Percentiles rank a stretch among this genome's conserved stretches.
Evolutionary conservation across 345 rosid species (phyloP).

Genomic region (Litchi chinensis): DNA sequence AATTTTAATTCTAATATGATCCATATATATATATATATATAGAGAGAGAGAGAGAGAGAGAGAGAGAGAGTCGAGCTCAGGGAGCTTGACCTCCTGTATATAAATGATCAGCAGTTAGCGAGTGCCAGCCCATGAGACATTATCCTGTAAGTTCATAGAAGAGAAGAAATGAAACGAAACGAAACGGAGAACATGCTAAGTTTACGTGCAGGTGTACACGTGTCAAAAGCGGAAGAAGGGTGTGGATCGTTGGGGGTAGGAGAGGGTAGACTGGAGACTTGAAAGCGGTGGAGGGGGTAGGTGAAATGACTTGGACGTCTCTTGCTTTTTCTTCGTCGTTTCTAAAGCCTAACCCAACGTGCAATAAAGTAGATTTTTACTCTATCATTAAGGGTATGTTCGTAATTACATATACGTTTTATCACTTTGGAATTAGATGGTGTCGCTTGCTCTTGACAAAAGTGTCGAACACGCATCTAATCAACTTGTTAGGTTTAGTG

Average conservation of each 20-base stretch:
- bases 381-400: neutral
- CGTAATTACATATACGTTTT: neutral
- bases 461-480: neutral
- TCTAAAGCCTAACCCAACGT: too few relatives aligned
- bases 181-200: neutral
- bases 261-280: neutral
- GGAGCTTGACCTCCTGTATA: too few relatives aligned
- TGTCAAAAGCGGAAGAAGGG: neutral
- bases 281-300: constrained; percentile 11
- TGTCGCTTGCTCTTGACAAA: neutral
- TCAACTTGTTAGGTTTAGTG: neutral
- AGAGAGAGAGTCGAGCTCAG: too few relatives aligned
- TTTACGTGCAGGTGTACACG: neutral
- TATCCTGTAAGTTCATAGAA: too few relatives aligned
- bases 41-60: too few relatives aligned
- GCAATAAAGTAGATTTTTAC: too few relatives aligned
- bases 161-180: too few relatives aligned
- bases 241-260: neutral
- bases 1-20: too few relatives aligned
- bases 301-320: constrained; percentile 5
- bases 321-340: too few relatives aligned
- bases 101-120: too few relatives aligned
- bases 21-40: too few relatives aligned
- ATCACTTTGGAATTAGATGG: neutral
- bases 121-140: too few relatives aligned